phyloP scores from a whole-genome alignment of 2,329 filamentous ascomycete species.

The Didymellaceae sp. region DNA sequence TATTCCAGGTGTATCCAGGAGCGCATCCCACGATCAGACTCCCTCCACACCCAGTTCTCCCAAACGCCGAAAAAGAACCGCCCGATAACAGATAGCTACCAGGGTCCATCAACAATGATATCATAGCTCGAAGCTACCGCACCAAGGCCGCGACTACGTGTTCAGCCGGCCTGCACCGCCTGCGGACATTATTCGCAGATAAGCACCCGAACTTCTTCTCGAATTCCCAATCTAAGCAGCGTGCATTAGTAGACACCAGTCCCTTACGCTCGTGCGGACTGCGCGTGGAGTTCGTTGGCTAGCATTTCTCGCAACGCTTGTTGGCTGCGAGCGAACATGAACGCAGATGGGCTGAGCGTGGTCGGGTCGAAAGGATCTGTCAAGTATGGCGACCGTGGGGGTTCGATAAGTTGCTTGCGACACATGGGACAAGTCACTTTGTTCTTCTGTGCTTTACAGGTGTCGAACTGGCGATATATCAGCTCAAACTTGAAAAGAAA shows the following conservation, averaged over 20 bases:
- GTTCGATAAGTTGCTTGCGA: conserved; percentile 41
- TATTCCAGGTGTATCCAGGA: neutral
- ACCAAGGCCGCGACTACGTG: conserved; percentile 1
- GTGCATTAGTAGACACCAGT: neutral
- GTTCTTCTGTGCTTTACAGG: conserved; percentile 45
- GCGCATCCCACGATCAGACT: neutral
- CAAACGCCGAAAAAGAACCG: conserved; percentile 2
- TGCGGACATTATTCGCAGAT: neutral
- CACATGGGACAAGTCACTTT: conserved; percentile 49
- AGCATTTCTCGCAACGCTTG: conserved; percentile 27
- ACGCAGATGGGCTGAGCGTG: neutral
- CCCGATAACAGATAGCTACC: conserved; percentile 17
- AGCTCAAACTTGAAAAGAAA: neutral
- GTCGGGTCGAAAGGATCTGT: conserved; percentile 17
- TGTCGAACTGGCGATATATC: conserved; percentile 33
- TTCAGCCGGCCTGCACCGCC: neutral
- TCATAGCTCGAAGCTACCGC: conserved; percentile 8
- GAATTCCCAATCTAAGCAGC: neutral
- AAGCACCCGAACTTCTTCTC: neutral
- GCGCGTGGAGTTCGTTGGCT: conserved; percentile 25
- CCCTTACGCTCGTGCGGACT: conserved; percentile 16
- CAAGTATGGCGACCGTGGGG: conserved; percentile 16
- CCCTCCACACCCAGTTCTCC: neutral
- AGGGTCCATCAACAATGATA: conserved; percentile 18
- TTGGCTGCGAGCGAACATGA: conserved; percentile 6